A percentile compares a stretch with the other conserved stretches of the same genome.
Evolutionary conservation across 2,329 filamentous ascomycete genomes (phyloP).

Genomic region (Peltaster fructicola): DNA sequence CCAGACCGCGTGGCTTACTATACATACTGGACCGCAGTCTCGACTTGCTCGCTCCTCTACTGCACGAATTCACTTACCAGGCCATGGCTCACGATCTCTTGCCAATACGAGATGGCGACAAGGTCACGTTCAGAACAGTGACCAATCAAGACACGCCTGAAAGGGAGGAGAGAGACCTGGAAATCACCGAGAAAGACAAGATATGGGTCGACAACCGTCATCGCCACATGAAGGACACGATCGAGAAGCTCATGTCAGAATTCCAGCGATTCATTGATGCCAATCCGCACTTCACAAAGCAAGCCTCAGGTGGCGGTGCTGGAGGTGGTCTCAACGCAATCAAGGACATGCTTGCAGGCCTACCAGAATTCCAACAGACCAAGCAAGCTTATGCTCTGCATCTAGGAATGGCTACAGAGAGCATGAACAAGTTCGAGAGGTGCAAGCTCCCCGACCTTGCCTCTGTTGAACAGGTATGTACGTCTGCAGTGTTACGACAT

Average conservation of each 20-base stretch:
- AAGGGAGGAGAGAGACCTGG: constrained; percentile 73
- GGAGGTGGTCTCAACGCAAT: constrained; percentile 72
- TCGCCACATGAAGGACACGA: constrained; percentile 93
- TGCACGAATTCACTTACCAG: constrained; percentile 97
- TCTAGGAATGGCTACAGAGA: constrained; percentile 90
- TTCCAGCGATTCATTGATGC: constrained; percentile 83
- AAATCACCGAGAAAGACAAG: constrained; percentile 75
- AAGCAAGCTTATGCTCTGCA: constrained; percentile 92
- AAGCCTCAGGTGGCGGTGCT: constrained; percentile 37
- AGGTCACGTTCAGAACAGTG: constrained; percentile 65
- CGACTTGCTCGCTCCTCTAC: constrained; percentile 70
- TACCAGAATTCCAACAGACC: constrained; percentile 88
- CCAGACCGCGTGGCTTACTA: constrained; percentile 63
- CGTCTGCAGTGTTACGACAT: not conserved
- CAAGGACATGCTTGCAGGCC: constrained; percentile 87
- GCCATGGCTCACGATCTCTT: constrained; percentile 93
- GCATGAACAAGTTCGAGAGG: constrained; percentile 81
- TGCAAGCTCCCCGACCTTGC: constrained; percentile 76
- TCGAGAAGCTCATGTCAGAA: constrained; percentile 80
- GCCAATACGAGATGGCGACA: constrained; percentile 74
- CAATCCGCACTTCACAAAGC: constrained; percentile 80
- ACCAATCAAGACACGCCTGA: constrained; percentile 56
- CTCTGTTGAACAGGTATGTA: constrained; percentile 56
- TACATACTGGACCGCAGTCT: constrained; percentile 83
- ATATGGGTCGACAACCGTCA: constrained; percentile 94